Conservation (phyloP, 83 land plant species). For the Isoetes engelmannii region DNA sequence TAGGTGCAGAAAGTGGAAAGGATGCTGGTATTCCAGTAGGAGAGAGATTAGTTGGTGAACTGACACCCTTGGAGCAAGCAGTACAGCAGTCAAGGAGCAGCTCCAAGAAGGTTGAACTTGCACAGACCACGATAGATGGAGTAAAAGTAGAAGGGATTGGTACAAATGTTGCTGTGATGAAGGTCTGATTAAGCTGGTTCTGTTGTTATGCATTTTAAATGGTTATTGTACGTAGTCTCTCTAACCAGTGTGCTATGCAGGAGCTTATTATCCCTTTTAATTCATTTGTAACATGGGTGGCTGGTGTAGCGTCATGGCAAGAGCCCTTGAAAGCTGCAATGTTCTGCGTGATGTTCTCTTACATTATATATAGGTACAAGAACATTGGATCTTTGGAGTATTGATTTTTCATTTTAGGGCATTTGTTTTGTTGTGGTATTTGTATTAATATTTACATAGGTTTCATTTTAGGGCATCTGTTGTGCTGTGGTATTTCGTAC, state of each 20-base stretch:
- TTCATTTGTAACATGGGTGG: constrained; percentile 42
- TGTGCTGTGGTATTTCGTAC: constrained; percentile 6
- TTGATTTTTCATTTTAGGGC: constrained; percentile 27
- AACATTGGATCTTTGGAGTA: not conserved
- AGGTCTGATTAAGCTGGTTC: constrained; percentile 39
- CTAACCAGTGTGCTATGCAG: constrained; percentile 28
- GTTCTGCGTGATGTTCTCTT: constrained; percentile 51
- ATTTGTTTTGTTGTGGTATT: not conserved
- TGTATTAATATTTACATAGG: not conserved
- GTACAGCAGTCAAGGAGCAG: constrained; percentile 63
- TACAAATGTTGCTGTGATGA: constrained; percentile 86
- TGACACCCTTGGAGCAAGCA: constrained; percentile 63
- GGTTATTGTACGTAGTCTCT: not conserved
- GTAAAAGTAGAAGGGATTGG: constrained; percentile 94
- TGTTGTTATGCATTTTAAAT: not conserved
- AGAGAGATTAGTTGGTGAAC: constrained; percentile 71
- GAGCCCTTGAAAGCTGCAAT: constrained; percentile 59
- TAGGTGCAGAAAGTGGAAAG: constrained; percentile 22
- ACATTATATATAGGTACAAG: constrained; percentile 64
- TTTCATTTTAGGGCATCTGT: constrained; percentile 5
- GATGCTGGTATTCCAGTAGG: constrained; percentile 63
- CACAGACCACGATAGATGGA: constrained; percentile 76
- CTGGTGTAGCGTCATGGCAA: constrained; percentile 55
- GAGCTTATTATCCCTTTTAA: constrained; percentile 59
- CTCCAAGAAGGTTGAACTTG: constrained; percentile 60